Percentiles rank a stretch among this genome's conserved stretches.
Evolutionary conservation across 148 eudicot genomes (phyloP).

Genomic region (Agrostemma githago): DNA sequence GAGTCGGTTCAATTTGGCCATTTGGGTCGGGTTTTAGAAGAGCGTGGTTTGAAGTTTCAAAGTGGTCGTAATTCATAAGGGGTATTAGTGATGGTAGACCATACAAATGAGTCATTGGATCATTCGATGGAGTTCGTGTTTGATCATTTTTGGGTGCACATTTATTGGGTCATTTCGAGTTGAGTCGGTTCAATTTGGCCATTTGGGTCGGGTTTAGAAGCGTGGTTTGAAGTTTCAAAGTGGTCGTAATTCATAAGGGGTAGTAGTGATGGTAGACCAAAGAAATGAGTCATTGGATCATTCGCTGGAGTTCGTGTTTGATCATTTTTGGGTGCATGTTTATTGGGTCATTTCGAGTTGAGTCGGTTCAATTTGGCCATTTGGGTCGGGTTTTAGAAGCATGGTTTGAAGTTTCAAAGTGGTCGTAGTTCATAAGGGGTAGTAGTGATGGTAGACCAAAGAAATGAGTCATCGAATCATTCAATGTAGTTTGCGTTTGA

Average conservation of each 20-base stretch:
- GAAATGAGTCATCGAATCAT: not conserved
- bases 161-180: no score
- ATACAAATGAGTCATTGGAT: not conserved
- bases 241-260: conserved; percentile 5
- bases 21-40: not conserved
- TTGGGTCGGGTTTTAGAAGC: not conserved
- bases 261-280: not conserved
- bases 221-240: not conserved
- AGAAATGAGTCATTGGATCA: not conserved
- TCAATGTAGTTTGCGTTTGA: not conserved
- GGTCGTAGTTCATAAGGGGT: conserved; percentile 6
- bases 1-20: no score
- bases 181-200: no score
- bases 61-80: conserved; percentile 8
- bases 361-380: no score
- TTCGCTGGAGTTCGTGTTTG: not conserved
- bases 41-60: not conserved
- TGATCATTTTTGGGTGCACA: no score
- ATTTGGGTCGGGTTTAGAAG: not conserved
- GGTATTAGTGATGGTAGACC: not conserved
- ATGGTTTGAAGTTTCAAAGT: not conserved
- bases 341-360: no score
- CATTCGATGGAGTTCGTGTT: not conserved
- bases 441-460: not conserved
- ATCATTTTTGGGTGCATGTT: no score